Base-by-base conservation (phyloP, 2,329 filamentous ascomycete genomes). In the Juglanconis juglandina region DNA sequence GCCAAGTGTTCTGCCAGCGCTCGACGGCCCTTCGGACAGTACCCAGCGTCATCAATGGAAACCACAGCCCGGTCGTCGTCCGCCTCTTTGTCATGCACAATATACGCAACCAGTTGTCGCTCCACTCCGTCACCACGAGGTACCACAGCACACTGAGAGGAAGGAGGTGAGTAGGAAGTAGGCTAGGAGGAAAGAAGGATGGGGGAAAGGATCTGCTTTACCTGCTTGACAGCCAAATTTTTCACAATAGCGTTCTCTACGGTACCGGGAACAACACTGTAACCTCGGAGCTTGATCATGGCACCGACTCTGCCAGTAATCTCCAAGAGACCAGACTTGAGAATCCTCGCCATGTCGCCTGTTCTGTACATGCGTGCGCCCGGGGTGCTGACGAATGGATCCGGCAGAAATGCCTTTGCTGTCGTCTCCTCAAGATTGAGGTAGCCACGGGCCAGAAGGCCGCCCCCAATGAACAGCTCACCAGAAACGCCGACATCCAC, bases 271-370 rank as follows among this genome's bases (percentile, higher is more conserved):
- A 92, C 89, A 3, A 92, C 87, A 1, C 88, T 91, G 69, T 92
- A 92, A 1, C 89, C 89, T 60, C 89, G 85, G 10, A 91, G 82
- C 74, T 92, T 92, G 76, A 92, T 92, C 89, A 92, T 92, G 11
- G 86, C 84, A 13, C 89, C 89, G 1, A 91, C 87, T 55, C 89
- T 85, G 39, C 89, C 89, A 6, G 87, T 91, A 62, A 92, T 91
- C 69, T 92, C 89, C 7, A 92, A 78, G 5, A 87, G 76, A 1
- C 89, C 89, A 1, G 83, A 88, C 0, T 87, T 79, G 6, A 91
- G 79, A 44, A 90, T 72, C 2, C 87, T 81, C 0, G 89, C 89
- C 56, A 86, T 79, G 70, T 92, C 89, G 3, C 89, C 89, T 0
- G 89, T 92, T 60, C 84, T 82, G 70, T 92, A 92, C 85, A 92